Evolutionary conservation across 208 protist genomes (phyloP).

Genomic region (Endotrypanum monterogeii): DNA sequence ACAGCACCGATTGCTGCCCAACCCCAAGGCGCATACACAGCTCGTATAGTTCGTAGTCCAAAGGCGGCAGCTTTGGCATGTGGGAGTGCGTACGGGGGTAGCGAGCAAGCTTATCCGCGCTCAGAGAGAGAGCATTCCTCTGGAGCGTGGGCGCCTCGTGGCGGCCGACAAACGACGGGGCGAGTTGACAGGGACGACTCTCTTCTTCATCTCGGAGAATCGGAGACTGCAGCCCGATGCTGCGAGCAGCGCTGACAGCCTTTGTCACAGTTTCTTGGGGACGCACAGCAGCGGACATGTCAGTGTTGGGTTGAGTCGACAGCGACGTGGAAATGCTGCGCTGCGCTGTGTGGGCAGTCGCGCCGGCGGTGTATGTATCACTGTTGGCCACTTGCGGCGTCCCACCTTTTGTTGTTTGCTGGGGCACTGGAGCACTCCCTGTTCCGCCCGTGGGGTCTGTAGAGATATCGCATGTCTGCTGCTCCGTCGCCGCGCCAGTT

Average conservation of each 20-base stretch:
- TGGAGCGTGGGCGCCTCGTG: conserved; percentile 44
- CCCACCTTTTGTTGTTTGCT: background rate
- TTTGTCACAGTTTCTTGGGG: conserved; percentile 9
- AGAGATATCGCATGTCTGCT: background rate
- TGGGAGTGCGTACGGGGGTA: conserved; percentile 53
- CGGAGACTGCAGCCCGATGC: conserved; percentile 50
- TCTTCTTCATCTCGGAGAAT: conserved; percentile 67
- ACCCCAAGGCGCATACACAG: conserved; percentile 69
- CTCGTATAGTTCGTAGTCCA: conserved; percentile 87
- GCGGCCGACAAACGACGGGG: conserved; percentile 58
- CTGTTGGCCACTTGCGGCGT: background rate
- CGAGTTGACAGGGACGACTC: conserved; percentile 40
- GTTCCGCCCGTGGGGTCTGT: conserved; percentile 7
- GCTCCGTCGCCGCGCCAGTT: background rate
- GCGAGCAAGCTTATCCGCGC: conserved; percentile 65
- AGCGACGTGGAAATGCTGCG: background rate
- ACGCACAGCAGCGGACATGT: conserved; percentile 2
- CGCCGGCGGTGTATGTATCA: background rate
- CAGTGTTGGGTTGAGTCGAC: background rate
- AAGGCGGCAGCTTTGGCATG: conserved; percentile 59
- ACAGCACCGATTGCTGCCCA: conserved; percentile 43
- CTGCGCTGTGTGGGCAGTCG: background rate
- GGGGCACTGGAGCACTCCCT: too few relatives aligned
- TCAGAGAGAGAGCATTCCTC: conserved; percentile 31
- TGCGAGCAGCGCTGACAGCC: conserved; percentile 20